A percentile compares a stretch with the other conserved stretches of the same genome.
These are phyloP conservation scores for Chondrus crispus DNA, from an alignment of 23 red algal species.

Conservation along the genomic window DNA sequence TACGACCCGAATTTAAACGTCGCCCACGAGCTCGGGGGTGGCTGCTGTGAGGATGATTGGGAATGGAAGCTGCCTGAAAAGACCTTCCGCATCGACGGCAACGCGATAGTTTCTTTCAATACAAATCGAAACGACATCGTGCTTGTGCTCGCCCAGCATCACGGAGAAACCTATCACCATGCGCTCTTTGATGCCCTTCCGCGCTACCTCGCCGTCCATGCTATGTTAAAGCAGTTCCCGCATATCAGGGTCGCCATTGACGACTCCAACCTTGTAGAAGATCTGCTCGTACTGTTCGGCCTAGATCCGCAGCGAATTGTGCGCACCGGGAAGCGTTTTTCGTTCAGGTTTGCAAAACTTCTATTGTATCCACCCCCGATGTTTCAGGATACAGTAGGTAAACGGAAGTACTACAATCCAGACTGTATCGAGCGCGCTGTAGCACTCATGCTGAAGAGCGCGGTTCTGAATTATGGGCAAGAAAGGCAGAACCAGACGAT, in stretches of 20 bases:
- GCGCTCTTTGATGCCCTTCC: slow-evolving; percentile 37
- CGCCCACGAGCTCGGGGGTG: slow-evolving; percentile 30
- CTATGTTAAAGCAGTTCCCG: slow-evolving; percentile 21
- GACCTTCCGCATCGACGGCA: neutral
- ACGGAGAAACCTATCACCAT: slow-evolving; percentile 48
- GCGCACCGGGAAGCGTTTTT: neutral
- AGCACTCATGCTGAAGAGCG: neutral
- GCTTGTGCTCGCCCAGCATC: slow-evolving; percentile 29
- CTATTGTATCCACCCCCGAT: slow-evolving; percentile 22
- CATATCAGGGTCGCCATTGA: slow-evolving; percentile 35
- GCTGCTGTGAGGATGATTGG: slow-evolving; percentile 47
- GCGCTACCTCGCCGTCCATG: neutral
- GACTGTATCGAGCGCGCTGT: neutral
- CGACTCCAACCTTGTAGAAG: neutral
- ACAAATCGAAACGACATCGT: neutral
- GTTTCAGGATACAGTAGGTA: neutral
- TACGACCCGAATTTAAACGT: neutral
- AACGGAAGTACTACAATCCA: too few relatives aligned
- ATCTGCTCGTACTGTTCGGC: neutral
- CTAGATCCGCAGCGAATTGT: neutral
- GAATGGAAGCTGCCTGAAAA: neutral
- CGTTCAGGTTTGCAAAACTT: neutral
- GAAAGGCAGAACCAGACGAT: neutral
- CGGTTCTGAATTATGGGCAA: neutral
- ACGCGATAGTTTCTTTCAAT: neutral